Conservation (phyloP, 495 filamentous ascomycete species). For the Viridothelium virens region DNA sequence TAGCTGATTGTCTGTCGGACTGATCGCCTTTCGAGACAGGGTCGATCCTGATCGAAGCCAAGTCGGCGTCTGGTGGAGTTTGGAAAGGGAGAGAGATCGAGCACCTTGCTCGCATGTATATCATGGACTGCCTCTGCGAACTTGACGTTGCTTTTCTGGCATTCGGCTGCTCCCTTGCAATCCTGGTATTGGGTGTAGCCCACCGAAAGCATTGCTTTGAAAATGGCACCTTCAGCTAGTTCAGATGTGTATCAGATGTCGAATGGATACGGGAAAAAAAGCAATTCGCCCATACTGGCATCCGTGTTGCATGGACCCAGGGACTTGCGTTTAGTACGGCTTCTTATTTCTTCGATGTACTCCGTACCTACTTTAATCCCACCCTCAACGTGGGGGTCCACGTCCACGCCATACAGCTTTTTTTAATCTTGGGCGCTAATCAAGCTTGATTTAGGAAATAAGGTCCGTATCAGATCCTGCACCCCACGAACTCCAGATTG, state of each 20-base stretch:
- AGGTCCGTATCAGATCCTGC: constrained; percentile 39
- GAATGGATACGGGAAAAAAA: constrained; percentile 26
- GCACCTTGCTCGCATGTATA: background rate
- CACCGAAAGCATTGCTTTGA: constrained; percentile 9
- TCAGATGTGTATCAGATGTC: constrained; percentile 31
- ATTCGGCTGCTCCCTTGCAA: background rate
- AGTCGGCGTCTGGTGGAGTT: background rate
- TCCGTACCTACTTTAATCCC: constrained; percentile 18
- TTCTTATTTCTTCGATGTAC: constrained; percentile 14
- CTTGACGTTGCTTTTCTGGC: background rate
- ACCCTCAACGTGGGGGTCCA: constrained; percentile 22
- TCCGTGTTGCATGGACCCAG: constrained; percentile 33
- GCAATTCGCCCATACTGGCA: constrained; percentile 23
- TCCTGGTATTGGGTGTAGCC: background rate
- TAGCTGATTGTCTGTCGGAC: constrained; percentile 7
- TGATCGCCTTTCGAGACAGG: background rate
- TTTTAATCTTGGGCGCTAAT: constrained; percentile 13
- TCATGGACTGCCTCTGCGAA: constrained; percentile 8
- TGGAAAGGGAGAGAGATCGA: background rate
- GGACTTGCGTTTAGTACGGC: constrained; percentile 31
- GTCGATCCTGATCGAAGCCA: background rate
- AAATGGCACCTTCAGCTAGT: constrained; percentile 31
- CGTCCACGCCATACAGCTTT: constrained; percentile 17
- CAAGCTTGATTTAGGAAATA: constrained; percentile 38
- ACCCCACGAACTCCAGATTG: constrained; percentile 48